Evolutionary conservation across 805 yeast genomes (phyloP), one percentile per base, ranked within the genome.

Genomic region (Scheffersomyces spartinae): DNA sequence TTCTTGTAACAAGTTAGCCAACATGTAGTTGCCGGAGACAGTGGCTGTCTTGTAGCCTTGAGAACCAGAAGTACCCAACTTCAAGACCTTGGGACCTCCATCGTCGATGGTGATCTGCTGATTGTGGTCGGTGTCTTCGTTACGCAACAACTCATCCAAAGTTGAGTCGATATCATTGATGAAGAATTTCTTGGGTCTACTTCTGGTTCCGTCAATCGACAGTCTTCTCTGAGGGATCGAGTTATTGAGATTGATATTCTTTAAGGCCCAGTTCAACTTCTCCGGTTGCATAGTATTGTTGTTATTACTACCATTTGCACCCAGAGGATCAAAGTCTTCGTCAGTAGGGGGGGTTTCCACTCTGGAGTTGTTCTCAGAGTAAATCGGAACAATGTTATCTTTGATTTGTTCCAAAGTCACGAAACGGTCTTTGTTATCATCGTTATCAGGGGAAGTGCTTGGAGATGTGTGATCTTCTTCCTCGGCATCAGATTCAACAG

Each of bases 71-170:
- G 96, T 83, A 6, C 91, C 91, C 9, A 82, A 58, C 38, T 70
- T 68, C 31, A 81, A 55, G n/a, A 76, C 83, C 45, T 81, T 81
- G 3, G 93, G 91, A 1, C 93, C 93, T 3, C 71, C 69, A 43
- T 82, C 93, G 39, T 81, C 93, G 25, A 81, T 74, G 6, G 94
- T 81, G 43, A 81, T 85, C 49, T 86, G 95, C 47, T 53, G 74
- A 46, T 86, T 77, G 27, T 64, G 62, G 51, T 86, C 94, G 3
- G 95, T 84, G 45, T 85, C 95, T 47, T 85, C 95, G 36, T 68
- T 71, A 16, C 62, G 66, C 30, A 85, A 56, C 22, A 86, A 60
- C 35, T 79, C 77, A 6, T 68, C 55, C 26, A 85, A 56, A 2
- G 95, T 82, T 17, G 65, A 50, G 39, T 82, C 79, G 14, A 86